A percentile compares a stretch with the other conserved stretches of the same genome.
Conservation (phyloP, 331 rosid species). For the Acacia pycnantha region DNA sequence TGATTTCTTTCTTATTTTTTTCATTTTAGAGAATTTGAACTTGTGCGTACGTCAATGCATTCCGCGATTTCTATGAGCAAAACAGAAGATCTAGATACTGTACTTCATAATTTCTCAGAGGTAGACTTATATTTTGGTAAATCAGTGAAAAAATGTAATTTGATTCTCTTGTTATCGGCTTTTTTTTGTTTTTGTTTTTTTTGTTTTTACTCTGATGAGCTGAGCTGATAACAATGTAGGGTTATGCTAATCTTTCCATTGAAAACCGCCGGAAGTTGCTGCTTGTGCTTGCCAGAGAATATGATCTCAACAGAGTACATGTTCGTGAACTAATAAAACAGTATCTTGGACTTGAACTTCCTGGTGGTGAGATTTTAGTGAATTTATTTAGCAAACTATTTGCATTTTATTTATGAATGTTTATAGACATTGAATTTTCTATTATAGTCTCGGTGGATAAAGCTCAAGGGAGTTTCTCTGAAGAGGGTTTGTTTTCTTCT, state of each 20-base stretch:
- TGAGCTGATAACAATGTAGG: constrained; percentile 50
- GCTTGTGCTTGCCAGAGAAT: constrained; percentile 74
- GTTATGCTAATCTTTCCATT: constrained; percentile 61
- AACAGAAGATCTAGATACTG: constrained; percentile 69
- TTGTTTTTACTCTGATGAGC: constrained; percentile 21
- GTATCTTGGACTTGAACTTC: constrained; percentile 81
- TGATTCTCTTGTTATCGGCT: background rate
- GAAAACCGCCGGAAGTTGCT: constrained; percentile 72
- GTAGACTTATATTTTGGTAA: constrained; percentile 26
- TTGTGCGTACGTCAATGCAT: constrained; percentile 69
- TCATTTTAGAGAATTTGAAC: constrained; percentile 55
- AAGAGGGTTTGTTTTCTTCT: constrained; percentile 60
- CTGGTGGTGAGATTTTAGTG: constrained; percentile 56
- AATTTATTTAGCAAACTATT: background rate
- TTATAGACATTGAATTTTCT: constrained; percentile 25
- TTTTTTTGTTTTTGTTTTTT: background rate
- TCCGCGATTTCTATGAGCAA: constrained; percentile 74
- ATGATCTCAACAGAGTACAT: constrained; percentile 74
- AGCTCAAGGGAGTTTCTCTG: constrained; percentile 46
- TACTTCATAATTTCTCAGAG: constrained; percentile 74
- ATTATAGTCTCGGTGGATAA: constrained; percentile 40
- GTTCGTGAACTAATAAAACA: constrained; percentile 78
- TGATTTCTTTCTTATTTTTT: constrained; percentile 1
- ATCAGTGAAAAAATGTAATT: background rate
- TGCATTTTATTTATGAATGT: constrained; percentile 21